Percentiles rank a stretch among this genome's conserved stretches.
Evolutionary conservation across 352 stramenopile genomes (phyloP).

Genomic region (Aphanomyces astaci): DNA sequence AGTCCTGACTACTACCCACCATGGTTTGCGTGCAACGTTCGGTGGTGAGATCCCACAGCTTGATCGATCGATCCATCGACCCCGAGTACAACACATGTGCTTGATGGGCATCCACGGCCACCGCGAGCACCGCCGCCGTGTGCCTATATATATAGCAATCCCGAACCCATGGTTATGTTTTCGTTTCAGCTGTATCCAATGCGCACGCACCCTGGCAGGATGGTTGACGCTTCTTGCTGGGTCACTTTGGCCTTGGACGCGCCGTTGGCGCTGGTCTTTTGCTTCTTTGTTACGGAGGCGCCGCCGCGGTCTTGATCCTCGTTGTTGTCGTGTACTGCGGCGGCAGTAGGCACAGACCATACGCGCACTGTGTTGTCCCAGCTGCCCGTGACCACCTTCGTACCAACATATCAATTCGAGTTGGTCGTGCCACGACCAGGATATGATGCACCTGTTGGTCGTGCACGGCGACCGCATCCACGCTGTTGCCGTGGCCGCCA

Average conservation of each 20-base stretch:
- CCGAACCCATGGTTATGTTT: too few species aligned
- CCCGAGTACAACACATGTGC: constrained; percentile 50
- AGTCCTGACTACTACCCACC: background rate
- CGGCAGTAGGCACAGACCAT: constrained; percentile 35
- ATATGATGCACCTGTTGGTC: constrained; percentile 3
- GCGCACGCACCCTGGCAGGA: constrained; percentile 48
- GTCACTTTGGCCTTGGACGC: constrained; percentile 24
- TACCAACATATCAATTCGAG: background rate
- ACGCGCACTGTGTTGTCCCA: constrained; percentile 84
- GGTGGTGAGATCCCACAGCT: constrained; percentile 70
- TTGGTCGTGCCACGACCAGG: constrained; percentile 13
- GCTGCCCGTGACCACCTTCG: constrained; percentile 51
- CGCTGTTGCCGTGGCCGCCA: constrained; percentile 73
- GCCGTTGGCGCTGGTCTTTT: constrained; percentile 32
- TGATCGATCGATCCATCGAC: constrained; percentile 61
- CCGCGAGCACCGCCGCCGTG: constrained; percentile 66
- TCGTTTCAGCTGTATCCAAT: too few species aligned
- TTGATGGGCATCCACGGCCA: constrained; percentile 57
- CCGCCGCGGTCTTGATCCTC: too few species aligned
- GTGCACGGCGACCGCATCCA: constrained; percentile 49
- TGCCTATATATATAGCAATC: constrained; percentile 32
- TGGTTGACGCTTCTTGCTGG: constrained; percentile 60
- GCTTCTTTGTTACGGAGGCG: constrained; percentile 60
- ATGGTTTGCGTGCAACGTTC: constrained; percentile 67
- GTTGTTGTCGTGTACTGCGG: constrained; percentile 21